Base-by-base conservation (phyloP, 371 early-diverging fungal genomes). In the Mortierella sp. region DNA sequence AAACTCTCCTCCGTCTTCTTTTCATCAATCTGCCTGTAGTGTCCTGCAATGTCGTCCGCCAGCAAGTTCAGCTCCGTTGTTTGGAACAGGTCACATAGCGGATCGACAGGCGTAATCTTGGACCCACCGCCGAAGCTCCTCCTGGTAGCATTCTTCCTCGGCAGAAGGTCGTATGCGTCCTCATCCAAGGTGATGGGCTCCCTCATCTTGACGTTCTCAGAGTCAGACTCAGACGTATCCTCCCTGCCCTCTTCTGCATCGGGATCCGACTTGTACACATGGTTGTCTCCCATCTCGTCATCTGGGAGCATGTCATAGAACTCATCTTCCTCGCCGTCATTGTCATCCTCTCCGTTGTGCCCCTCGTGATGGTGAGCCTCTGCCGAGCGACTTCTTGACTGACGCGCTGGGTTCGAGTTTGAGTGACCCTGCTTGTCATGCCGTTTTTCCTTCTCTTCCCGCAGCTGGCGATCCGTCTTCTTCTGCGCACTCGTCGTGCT, bases 301-400 rank as follows among this genome's bases (percentile, higher is more conserved):
- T 67, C 37, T 9, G 67, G 40, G 3, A 67, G 67, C 24, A 40
- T 67, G 24, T 67, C 40, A 37, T 67, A 67, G 24, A 67, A 67
- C 24, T 67, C 40, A 67, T 67, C 67, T 21, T 67, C 67, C 24
- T 67, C 67, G 19, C 37, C 67, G 34, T 67, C 67, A 67, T 67
- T 67, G 43, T 67, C 67, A 21, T 67, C 67, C 9, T 67, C 67
- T 67, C 67, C 67, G 3, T 67, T 21, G 34, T 40, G 67, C 37
- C 67, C 43, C 11, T 11, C 37, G 9, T 2, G 67, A 34, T 67
- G 21, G 43, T 24, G 34, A 37, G 10, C 34, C 37, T 67, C 61
- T 5, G 61, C 61, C 34, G 61, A 61, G 6, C 19, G 61, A 19
- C 61, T 61, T 34, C 61, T 61, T 34, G 28, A 19, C 19, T 2